These are phyloP conservation scores for Microdochium paspali DNA, from an alignment of 2,329 filamentous ascomycete genomes.

Conservation along the genomic window DNA sequence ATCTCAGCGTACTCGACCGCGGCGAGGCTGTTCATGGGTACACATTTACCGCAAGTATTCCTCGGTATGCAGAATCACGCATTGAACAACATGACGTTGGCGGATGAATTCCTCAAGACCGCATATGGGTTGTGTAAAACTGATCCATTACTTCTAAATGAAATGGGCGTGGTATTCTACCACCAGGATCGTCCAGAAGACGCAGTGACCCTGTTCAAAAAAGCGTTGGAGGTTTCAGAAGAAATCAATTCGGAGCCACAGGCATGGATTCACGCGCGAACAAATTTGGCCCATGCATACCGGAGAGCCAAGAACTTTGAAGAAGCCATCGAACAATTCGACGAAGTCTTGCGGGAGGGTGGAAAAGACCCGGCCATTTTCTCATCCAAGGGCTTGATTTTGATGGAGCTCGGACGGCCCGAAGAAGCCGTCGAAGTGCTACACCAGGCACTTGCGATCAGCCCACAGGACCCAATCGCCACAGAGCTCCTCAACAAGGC, in stretches of 20 bases:
- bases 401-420: conserved; percentile 65
- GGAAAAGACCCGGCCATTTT: conserved; percentile 74
- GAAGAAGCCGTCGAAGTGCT: conserved; percentile 74
- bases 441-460: conserved; percentile 74
- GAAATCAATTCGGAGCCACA: conserved; percentile 75
- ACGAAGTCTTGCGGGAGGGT: conserved; percentile 75
- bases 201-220: conserved; percentile 68
- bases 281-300: conserved; percentile 84
- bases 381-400: conserved; percentile 72
- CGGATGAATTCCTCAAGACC: conserved; percentile 87
- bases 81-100: conserved; percentile 87
- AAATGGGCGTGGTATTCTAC: conserved; percentile 93
- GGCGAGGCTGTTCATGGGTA: conserved; percentile 89
- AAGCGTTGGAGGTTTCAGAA: conserved; percentile 67
- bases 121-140: conserved; percentile 75
- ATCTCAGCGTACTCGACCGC: conserved; percentile 97
- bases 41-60: conserved; percentile 90
- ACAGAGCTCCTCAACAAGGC: conserved; percentile 70
- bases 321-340: conserved; percentile 71
- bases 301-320: conserved; percentile 61
- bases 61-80: conserved; percentile 97
- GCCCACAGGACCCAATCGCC: conserved; percentile 71
- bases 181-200: conserved; percentile 73
- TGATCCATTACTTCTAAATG: conserved; percentile 86
- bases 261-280: conserved; percentile 75